A percentile compares a stretch with the other conserved stretches of the same genome.
phyloP scores from a whole-genome alignment of 768 basidiomycete species.

The Collybia sordida region DNA sequence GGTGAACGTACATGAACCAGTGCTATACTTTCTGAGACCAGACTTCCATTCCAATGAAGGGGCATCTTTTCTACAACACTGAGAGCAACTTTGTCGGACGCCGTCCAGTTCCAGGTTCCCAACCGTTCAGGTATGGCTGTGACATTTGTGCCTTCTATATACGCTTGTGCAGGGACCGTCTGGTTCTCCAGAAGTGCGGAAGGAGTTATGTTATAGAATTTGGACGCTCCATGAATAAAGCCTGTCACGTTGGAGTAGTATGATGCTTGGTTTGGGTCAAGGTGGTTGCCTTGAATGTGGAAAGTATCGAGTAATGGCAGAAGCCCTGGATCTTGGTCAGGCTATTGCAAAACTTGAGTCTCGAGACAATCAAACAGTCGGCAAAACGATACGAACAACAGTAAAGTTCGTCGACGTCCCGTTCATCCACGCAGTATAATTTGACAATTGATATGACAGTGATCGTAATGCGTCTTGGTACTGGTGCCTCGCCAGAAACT shows the following conservation, averaged over 20 bases:
- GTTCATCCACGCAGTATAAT: conserved; percentile 76
- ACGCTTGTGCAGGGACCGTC: conserved; percentile 42
- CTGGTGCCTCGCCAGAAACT: conserved; percentile 59
- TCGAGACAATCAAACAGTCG: background rate
- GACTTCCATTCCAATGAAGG: conserved; percentile 29
- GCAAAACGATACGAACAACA: conserved; percentile 38
- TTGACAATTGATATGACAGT: conserved; percentile 60
- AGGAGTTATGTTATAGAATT: conserved; percentile 64
- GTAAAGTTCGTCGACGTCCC: conserved; percentile 65
- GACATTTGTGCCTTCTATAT: conserved; percentile 49
- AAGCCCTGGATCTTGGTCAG: conserved; percentile 41
- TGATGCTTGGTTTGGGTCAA: conserved; percentile 48
- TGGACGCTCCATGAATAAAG: conserved; percentile 65
- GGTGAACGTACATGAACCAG: conserved; percentile 60
- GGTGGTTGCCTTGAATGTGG: conserved; percentile 37
- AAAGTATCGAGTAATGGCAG: conserved; percentile 49
- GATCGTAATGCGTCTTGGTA: conserved; percentile 65
- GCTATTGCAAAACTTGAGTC: conserved; percentile 32
- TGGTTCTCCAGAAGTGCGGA: conserved; percentile 36
- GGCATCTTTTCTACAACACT: conserved; percentile 65
- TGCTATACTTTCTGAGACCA: conserved; percentile 44
- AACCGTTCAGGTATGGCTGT: conserved; percentile 47
- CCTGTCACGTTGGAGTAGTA: conserved; percentile 81
- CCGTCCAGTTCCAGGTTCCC: conserved; percentile 73
- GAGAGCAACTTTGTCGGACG: conserved; percentile 58